These are phyloP conservation scores for Penicillium sp. DNA, from an alignment of 2,329 filamentous ascomycete genomes.

Conservation along the genomic window DNA sequence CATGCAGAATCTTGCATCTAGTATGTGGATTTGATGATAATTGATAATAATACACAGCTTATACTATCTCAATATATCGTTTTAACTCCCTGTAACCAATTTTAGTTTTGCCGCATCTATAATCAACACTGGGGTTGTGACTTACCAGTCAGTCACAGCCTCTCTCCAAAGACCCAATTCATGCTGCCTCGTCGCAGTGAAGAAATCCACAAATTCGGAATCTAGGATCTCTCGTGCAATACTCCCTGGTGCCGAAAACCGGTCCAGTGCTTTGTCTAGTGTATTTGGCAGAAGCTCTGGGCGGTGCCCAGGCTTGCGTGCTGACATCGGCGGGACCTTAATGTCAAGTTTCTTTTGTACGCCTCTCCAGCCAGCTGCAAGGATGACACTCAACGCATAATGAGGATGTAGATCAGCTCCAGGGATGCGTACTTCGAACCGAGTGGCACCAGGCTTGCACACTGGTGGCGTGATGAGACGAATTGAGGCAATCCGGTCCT, in stretches of 20 bases:
- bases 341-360: conserved; percentile 88
- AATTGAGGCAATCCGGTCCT: conserved; percentile 88
- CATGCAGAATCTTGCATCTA: no score
- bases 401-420: conserved; percentile 88
- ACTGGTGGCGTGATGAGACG: conserved; percentile 84
- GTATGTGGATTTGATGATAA: background rate
- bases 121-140: conserved; percentile 24
- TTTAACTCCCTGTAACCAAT: conserved; percentile 62
- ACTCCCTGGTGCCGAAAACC: conserved; percentile 72
- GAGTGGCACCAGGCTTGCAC: conserved; percentile 64
- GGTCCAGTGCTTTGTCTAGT: conserved; percentile 75
- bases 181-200: conserved; percentile 86
- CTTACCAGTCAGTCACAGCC: conserved; percentile 91
- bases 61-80: conserved; percentile 72
- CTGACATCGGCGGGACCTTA: conserved; percentile 73
- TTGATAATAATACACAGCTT: background rate
- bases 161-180: conserved; percentile 88
- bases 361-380: conserved; percentile 89
- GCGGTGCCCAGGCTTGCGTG: conserved; percentile 63
- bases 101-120: conserved; percentile 6
- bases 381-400: conserved; percentile 77
- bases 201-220: conserved; percentile 92
- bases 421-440: conserved; percentile 27
- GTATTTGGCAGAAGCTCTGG: conserved; percentile 65
- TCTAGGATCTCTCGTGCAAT: conserved; percentile 89